Conservation (phyloP, 2,329 filamentous ascomycete species). For the Colletotrichum sp. region DNA sequence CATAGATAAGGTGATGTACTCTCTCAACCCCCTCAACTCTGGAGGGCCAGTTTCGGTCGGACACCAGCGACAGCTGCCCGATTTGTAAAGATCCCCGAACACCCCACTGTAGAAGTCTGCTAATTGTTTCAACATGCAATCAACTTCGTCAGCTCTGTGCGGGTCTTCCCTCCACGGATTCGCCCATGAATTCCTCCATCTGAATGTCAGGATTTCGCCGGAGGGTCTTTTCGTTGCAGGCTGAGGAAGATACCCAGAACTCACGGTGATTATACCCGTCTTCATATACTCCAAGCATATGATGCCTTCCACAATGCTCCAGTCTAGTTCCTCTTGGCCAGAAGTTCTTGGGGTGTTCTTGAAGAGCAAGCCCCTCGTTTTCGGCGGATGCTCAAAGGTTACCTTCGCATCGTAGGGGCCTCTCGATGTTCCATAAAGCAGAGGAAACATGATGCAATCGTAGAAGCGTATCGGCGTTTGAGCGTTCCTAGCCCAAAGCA, state of each 20-base stretch:
- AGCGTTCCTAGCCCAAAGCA: not conserved
- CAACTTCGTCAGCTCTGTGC: not conserved
- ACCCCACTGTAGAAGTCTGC: not conserved
- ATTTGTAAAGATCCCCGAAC: not conserved
- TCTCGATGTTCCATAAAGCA: not conserved
- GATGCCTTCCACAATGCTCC: not conserved
- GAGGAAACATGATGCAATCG: not conserved
- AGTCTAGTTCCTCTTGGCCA: not conserved
- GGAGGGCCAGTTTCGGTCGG: not conserved
- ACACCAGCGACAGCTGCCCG: not conserved
- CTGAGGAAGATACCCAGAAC: not conserved
- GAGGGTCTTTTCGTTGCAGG: not conserved
- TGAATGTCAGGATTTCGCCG: not conserved
- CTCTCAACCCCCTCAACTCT: not conserved
- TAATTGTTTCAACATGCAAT: not conserved
- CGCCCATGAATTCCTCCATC: not conserved
- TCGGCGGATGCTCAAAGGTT: not conserved
- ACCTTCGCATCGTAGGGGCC: not conserved
- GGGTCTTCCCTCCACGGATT: not conserved
- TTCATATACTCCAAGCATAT: not conserved
- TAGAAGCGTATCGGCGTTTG: not conserved
- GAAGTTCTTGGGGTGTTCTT: not conserved
- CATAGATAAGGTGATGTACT: not conserved
- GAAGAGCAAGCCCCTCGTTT: not conserved
- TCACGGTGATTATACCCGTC: not conserved